A percentile compares a stretch with the other conserved stretches of the same genome.
Conservation (phyloP, 495 filamentous ascomycete genomes). For the Daldinia vernicosa region DNA sequence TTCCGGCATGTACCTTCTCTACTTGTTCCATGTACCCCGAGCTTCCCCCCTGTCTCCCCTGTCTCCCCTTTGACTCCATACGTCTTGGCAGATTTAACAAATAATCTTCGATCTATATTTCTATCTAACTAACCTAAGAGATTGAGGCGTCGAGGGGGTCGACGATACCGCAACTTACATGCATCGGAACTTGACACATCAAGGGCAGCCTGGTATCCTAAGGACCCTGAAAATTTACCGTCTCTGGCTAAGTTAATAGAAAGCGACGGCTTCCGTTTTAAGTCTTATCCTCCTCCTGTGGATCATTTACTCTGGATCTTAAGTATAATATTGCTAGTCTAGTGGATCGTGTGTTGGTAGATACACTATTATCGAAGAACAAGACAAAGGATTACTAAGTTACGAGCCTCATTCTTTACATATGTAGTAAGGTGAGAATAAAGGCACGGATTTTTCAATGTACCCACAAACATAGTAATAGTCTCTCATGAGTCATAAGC, state of each 20-base stretch:
- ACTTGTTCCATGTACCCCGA: slow-evolving; percentile 33
- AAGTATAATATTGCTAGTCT: not conserved
- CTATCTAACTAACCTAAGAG: not conserved
- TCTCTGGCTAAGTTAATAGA: not conserved
- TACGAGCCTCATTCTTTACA: not conserved
- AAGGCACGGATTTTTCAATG: not conserved
- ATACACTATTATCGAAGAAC: not conserved
- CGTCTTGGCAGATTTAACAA: slow-evolving; percentile 21
- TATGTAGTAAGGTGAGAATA: not conserved
- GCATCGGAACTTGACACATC: slow-evolving; percentile 7
- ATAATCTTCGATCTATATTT: slow-evolving; percentile 13
- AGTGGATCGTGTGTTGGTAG: not conserved
- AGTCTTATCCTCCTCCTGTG: not conserved
- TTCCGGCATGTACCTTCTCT: slow-evolving; percentile 32
- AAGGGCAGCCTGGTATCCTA: slow-evolving; percentile 23
- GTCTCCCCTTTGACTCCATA: slow-evolving; percentile 22
- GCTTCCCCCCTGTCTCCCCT: not conserved
- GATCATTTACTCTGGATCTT: not conserved
- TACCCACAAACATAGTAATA: not conserved
- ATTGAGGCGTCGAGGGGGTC: slow-evolving; percentile 16
- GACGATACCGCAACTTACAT: not conserved
- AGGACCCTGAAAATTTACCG: slow-evolving; percentile 6
- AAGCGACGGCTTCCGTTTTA: not conserved
- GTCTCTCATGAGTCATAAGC: not conserved
- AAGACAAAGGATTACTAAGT: not conserved